These are phyloP conservation scores for Astragalus glycyphyllos DNA, from an alignment of 306 rosid genomes.

Conservation along the genomic window DNA sequence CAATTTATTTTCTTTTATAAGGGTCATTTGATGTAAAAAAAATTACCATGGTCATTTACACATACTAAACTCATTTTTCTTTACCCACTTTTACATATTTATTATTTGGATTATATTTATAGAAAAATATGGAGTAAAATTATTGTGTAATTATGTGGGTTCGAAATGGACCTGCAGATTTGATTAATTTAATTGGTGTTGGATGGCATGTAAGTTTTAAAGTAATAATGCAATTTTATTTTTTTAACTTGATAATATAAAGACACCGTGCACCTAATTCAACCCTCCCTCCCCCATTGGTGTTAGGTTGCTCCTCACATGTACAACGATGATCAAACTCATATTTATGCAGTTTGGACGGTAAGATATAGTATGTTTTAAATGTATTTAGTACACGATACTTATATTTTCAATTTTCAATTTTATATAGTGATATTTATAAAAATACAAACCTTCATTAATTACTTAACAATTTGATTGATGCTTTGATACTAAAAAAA, in stretches of 20 bases:
- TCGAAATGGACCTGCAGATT: neutral
- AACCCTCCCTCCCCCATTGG: neutral
- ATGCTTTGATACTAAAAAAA: too few species aligned
- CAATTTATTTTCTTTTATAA: too few species aligned
- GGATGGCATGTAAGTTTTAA: constrained; percentile 12
- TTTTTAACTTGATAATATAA: too few species aligned
- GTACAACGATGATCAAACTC: neutral
- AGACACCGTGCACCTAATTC: neutral
- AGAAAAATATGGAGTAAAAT: too few species aligned
- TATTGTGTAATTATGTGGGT: neutral
- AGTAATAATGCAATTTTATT: neutral
- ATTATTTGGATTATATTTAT: too few species aligned
- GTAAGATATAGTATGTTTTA: neutral
- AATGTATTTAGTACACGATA: neutral
- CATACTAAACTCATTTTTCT: too few species aligned
- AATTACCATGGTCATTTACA: too few species aligned
- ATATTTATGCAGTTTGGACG: neutral
- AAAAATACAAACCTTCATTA: too few species aligned
- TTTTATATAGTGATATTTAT: neutral
- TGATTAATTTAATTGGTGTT: neutral
- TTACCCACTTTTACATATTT: too few species aligned
- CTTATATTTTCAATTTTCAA: neutral
- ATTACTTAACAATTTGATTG: too few species aligned
- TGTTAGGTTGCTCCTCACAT: neutral
- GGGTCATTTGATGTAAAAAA: too few species aligned